Evolutionary conservation across 495 filamentous ascomycete genomes (phyloP).

Genomic region (Cercophora samala): DNA sequence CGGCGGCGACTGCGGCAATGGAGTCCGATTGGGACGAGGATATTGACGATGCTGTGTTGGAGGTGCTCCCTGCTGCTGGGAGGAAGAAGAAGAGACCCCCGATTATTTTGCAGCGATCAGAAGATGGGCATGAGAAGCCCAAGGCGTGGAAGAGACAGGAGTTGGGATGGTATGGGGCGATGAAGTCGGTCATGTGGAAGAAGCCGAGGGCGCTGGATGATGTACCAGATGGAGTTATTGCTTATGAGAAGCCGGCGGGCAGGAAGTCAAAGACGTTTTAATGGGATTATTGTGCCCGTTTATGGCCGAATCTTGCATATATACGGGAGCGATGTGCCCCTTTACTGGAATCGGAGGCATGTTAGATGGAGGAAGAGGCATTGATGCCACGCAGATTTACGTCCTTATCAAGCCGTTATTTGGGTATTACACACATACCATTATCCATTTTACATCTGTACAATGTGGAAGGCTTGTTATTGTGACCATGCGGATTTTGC

Average conservation of each 20-base stretch:
- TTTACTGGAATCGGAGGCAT: no score
- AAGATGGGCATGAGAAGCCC: conserved; percentile 23
- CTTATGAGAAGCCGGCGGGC: conserved; percentile 19
- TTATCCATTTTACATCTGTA: no score
- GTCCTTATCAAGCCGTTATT: no score
- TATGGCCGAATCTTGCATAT: no score
- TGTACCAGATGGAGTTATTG: conserved; percentile 20
- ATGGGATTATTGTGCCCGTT: background rate
- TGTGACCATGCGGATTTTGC: no score
- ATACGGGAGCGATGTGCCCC: no score
- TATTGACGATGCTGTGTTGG: conserved; percentile 10
- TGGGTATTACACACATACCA: no score
- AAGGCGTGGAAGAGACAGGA: conserved; percentile 40
- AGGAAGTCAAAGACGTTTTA: conserved; percentile 23
- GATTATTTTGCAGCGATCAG: conserved; percentile 37
- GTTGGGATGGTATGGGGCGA: conserved; percentile 42
- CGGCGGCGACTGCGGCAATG: conserved; percentile 5
- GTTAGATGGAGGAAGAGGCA: no score
- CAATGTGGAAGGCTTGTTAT: no score
- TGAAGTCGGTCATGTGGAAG: conserved; percentile 21
- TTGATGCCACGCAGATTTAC: no score
- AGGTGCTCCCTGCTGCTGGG: background rate
- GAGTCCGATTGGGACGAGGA: conserved; percentile 9
- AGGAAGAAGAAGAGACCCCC: conserved; percentile 18
- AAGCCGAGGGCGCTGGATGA: conserved; percentile 23